phyloP scores from a whole-genome alignment of 1,139 yeast genomes.

The Geotrichum histeridarum region DNA sequence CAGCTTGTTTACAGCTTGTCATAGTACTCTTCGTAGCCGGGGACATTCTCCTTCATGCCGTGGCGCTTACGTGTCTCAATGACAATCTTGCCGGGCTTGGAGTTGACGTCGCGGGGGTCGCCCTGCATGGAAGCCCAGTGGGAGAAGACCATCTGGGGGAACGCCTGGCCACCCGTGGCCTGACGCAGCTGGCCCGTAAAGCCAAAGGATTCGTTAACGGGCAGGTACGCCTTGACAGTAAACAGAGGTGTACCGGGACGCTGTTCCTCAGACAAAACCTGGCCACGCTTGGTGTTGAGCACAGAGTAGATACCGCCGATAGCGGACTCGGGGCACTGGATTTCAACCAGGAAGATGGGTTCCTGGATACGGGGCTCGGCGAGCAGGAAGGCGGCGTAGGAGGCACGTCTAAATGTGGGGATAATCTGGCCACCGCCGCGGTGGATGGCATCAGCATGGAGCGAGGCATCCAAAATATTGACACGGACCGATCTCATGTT shows the following conservation, averaged over 20 bases:
- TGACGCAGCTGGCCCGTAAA: constrained; percentile 99
- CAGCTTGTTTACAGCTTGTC: constrained; percentile 92
- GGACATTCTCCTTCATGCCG: constrained; percentile 95
- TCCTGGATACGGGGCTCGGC: constrained; percentile 99
- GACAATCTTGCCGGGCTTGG: constrained; percentile 95
- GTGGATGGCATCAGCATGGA: constrained; percentile 99
- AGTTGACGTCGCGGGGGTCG: constrained; percentile 83
- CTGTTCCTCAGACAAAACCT: constrained; percentile 97
- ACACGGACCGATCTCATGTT: constrained; percentile 91
- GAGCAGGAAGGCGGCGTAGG: constrained; percentile 95
- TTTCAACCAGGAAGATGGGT: constrained; percentile 98
- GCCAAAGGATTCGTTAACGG: constrained; percentile 99
- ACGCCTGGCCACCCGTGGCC: constrained; percentile 99
- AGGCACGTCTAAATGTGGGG: constrained; percentile 99
- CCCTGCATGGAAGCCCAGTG: constrained; percentile 92
- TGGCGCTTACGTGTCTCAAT: constrained; percentile 88
- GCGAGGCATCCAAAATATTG: constrained; percentile 97
- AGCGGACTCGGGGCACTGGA: constrained; percentile 98
- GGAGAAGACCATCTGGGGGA: constrained; percentile 99
- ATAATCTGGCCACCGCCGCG: constrained; percentile 99
- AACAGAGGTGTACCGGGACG: constrained; percentile 99
- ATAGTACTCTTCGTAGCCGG: constrained; percentile 99
- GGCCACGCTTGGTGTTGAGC: constrained; percentile 99
- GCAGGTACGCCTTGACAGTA: constrained; percentile 98
- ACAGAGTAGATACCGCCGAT: constrained; percentile 99